These are phyloP conservation scores for Leccinellum rugosiceps DNA, from an alignment of 768 basidiomycete species.

Conservation along the genomic window DNA sequence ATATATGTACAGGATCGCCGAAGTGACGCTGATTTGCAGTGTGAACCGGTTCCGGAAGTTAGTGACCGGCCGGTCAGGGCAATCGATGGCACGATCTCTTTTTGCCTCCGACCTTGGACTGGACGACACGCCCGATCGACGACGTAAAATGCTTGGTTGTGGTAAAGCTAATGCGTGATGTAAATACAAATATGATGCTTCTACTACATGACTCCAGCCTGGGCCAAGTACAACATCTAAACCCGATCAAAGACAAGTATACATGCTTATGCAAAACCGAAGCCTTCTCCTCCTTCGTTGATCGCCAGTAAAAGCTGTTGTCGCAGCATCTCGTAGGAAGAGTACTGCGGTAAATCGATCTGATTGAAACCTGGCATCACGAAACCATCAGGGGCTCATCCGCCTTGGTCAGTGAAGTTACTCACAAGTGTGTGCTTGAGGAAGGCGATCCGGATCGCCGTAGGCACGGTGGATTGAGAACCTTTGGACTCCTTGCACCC, in stretches of 20 bases:
- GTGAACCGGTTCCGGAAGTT: not conserved
- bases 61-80: not conserved
- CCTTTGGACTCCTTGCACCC: conserved; percentile 88
- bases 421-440: conserved; percentile 89
- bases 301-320: conserved; percentile 89
- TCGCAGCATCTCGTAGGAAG: conserved; percentile 94
- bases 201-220: conserved; percentile 25
- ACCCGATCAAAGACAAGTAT: conserved; percentile 1
- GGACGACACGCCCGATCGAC: not conserved
- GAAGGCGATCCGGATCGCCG: conserved; percentile 77
- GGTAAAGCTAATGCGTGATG: conserved; percentile 18
- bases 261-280: conserved; percentile 66
- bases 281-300: conserved; percentile 94
- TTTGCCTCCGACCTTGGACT: not conserved
- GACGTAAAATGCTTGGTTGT: conserved; percentile 1
- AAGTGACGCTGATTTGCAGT: not conserved
- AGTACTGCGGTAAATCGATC: conserved; percentile 91
- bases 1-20: not conserved
- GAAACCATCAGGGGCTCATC: conserved; percentile 12
- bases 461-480: conserved; percentile 97
- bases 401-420: conserved; percentile 7
- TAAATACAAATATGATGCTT: conserved; percentile 36
- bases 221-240: conserved; percentile 13
- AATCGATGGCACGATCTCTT: not conserved
- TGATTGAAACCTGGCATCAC: conserved; percentile 77